Base-by-base conservation (phyloP, 306 rosid genomes). In the Casuarina cunninghamiana region DNA sequence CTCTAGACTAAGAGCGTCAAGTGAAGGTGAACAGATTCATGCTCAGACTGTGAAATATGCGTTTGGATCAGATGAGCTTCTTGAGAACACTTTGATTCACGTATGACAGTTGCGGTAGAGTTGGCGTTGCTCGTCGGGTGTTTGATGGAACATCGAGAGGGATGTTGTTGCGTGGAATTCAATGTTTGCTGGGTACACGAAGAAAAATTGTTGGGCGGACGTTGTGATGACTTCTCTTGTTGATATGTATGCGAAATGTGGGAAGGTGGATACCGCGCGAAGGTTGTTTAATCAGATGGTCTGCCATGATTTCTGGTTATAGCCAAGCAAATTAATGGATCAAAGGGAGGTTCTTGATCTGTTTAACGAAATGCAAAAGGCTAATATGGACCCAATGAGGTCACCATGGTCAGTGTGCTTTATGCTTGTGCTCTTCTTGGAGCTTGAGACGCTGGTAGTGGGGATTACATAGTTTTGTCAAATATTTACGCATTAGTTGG, bases 281-380 rank as follows among this genome's bases (percentile, higher is more conserved):
- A 71, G 37, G 44, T 39, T 90, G 81, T 90, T 90, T 54, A 78
- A 88, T 35, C 69, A 61, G 77, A 83, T 90, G 91, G 83, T 88
- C 92, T 79, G 87, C 90, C 1, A 85, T 90, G 95, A 88, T 90
- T 44, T 86, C 89, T 38, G 95, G 95, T 19, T 88, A 86, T 73
- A 69, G 84, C 58, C 92, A 87, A 79, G 89, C 84, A 5, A 83
- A 88, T 63, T 75, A 86, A 65, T 83, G 90, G 62, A n/a, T n/a
- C n/a, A n/a, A n/a, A 83, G 72, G 41, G 91, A 90, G 71, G 92
- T 91, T 13, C 90, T 90, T 69, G 74, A 45, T 86, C 77, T 88
- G 83, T 90, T 90, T 71, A 75, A 80, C 63, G 86, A 85, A 73
- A 88, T 87, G 93, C 91, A 85, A 17, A 84, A 72, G 77, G 76